Conservation (phyloP, 2,329 filamentous ascomycete species). For the Colletotrichum destructivum region DNA sequence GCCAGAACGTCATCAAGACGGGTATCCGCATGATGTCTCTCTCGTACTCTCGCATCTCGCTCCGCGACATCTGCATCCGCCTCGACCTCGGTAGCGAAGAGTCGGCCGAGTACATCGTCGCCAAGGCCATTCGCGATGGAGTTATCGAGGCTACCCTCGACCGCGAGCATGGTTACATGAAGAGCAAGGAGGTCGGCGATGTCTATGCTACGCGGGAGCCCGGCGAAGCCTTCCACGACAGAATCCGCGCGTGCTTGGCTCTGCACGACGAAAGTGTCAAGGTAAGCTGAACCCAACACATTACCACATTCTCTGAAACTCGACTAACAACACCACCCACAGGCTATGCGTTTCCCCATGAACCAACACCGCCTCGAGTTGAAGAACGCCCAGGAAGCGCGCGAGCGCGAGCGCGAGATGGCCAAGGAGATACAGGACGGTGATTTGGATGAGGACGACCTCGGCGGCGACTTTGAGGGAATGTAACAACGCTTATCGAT, state of each 20-base stretch:
- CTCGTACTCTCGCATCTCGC: conserved; percentile 96
- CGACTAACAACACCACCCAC: conserved; percentile 46
- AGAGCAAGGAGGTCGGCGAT: conserved; percentile 96
- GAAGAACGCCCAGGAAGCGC: conserved; percentile 98
- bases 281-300: conserved; percentile 63
- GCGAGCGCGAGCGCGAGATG: conserved; percentile 95
- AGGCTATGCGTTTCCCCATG: conserved; percentile 99
- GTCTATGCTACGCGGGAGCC: conserved; percentile 97
- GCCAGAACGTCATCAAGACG: conserved; percentile 99
- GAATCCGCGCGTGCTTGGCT: conserved; percentile 90
- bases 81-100: conserved; percentile 95
- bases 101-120: conserved; percentile 98
- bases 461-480: conserved; percentile 95
- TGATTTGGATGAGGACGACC: conserved; percentile 96
- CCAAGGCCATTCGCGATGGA: conserved; percentile 97
- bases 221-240: conserved; percentile 97
- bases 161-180: conserved; percentile 96
- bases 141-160: conserved; percentile 97
- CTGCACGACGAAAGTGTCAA: conserved; percentile 99
- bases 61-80: conserved; percentile 97
- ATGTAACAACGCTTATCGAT: conserved; percentile 72
- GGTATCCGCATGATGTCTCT: conserved; percentile 99
- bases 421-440: conserved; percentile 99
- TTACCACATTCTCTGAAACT: neutral
- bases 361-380: conserved; percentile 97